phyloP scores from a whole-genome alignment of 176 grass and related monocot species.

The Avena atlantica region DNA sequence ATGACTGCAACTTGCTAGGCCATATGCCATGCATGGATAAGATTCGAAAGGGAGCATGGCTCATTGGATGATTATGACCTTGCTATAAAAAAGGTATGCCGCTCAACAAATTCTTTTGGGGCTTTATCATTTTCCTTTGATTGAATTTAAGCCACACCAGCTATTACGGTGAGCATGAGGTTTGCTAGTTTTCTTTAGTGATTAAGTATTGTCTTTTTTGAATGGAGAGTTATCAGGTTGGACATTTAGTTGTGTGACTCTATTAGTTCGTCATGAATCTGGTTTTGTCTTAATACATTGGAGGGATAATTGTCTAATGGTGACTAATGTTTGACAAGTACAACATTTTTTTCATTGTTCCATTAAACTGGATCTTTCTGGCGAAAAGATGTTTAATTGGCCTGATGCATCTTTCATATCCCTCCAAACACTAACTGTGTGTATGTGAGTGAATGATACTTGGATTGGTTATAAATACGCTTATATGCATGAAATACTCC shows the following conservation, averaged over 20 bases:
- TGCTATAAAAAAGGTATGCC: slow-evolving; percentile 85
- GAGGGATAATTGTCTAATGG: neutral
- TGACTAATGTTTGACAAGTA: slow-evolving; percentile 4
- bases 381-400: slow-evolving; percentile 23
- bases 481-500: neutral
- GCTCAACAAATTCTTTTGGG: slow-evolving; percentile 19
- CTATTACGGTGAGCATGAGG: neutral
- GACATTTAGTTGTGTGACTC: neutral
- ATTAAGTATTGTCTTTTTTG: neutral
- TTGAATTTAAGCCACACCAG: neutral
- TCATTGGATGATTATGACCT: slow-evolving; percentile 91
- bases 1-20: slow-evolving; percentile 67
- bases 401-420: slow-evolving; percentile 10
- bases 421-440: neutral
- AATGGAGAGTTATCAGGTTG: slow-evolving; percentile 8
- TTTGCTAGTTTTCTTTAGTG: neutral
- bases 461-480: slow-evolving; percentile 32
- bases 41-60: slow-evolving; percentile 91
- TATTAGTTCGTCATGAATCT: slow-evolving; percentile 5
- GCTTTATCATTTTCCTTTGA: slow-evolving; percentile 3
- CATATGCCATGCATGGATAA: slow-evolving; percentile 80
- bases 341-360: neutral
- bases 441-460: slow-evolving; percentile 27
- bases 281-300: slow-evolving; percentile 14
- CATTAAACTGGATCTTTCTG: slow-evolving; percentile 11